Evolutionary conservation across 1,284 basidiomycete species (phyloP).

Genomic region (Cystobasidium sp.): DNA sequence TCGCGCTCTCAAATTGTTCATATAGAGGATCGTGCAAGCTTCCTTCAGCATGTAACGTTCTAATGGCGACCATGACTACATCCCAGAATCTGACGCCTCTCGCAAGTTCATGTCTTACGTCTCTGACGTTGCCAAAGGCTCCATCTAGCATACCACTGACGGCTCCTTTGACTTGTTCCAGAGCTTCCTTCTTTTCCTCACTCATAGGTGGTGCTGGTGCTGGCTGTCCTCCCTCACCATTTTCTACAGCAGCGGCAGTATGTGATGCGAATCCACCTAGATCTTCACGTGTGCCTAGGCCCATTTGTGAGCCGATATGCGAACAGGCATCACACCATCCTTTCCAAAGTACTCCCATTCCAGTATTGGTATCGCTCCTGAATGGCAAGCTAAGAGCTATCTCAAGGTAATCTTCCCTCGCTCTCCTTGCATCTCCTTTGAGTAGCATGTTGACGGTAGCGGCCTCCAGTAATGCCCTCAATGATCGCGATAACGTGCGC

Average conservation of each 20-base stretch:
- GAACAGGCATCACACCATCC: conserved; percentile 59
- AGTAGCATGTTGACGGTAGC: conserved; percentile 90
- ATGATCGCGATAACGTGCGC: conserved; percentile 81
- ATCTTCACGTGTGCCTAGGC: conserved; percentile 34
- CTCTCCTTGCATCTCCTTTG: conserved; percentile 79
- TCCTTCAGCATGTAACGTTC: conserved; percentile 77
- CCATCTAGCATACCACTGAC: conserved; percentile 91
- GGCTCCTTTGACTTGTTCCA: conserved; percentile 79
- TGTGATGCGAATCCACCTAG: conserved; percentile 76
- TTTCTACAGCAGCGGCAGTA: conserved; percentile 44
- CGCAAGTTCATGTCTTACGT: conserved; percentile 83
- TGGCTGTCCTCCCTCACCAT: conserved; percentile 67
- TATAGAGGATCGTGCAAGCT: conserved; percentile 76
- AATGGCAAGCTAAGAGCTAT: conserved; percentile 84
- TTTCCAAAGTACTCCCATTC: conserved; percentile 95
- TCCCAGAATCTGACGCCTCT: conserved; percentile 98
- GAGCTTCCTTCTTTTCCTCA: conserved; percentile 70
- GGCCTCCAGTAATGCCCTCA: conserved; percentile 88
- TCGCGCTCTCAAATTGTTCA: conserved; percentile 91
- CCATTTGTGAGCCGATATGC: conserved; percentile 43
- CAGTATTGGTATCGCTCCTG: conserved; percentile 95
- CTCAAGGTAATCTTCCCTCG: conserved; percentile 88
- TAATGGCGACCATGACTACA: conserved; percentile 83
- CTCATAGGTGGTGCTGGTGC: conserved; percentile 64
- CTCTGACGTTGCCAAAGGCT: conserved; percentile 87